These are phyloP conservation scores for Fusarium scirpi DNA, from an alignment of 2,329 filamentous ascomycete genomes.

Conservation along the genomic window DNA sequence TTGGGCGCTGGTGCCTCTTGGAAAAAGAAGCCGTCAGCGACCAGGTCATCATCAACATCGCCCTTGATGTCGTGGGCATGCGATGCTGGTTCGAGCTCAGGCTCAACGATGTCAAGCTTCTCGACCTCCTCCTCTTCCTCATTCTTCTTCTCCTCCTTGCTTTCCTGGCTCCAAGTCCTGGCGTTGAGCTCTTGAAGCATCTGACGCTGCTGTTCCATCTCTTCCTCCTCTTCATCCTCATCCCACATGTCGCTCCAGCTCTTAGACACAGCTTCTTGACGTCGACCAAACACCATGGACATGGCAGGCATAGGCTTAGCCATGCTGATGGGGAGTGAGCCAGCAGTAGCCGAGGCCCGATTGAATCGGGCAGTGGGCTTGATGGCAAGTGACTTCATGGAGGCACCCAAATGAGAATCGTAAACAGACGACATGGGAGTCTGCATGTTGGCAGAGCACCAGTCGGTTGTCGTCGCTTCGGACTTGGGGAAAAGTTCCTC, in stretches of 20 bases:
- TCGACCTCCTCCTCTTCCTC: conserved; percentile 38
- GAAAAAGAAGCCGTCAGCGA: conserved; percentile 79
- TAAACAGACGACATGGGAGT: conserved; percentile 86
- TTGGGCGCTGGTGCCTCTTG: conserved; percentile 68
- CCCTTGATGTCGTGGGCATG: conserved; percentile 54
- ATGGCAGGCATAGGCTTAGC: conserved; percentile 81
- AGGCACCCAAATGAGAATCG: conserved; percentile 83
- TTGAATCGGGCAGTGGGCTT: conserved; percentile 54
- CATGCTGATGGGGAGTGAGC: conserved; percentile 82
- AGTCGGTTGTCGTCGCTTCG: conserved; percentile 75
- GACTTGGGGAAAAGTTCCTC: conserved; percentile 90
- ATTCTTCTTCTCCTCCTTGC: conserved; percentile 56
- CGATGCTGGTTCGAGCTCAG: conserved; percentile 28
- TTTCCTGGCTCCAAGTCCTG: conserved; percentile 83
- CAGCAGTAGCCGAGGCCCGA: conserved; percentile 70
- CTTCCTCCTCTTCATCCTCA: conserved; percentile 82
- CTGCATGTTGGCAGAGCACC: conserved; percentile 81
- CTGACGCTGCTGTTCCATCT: conserved; percentile 66
- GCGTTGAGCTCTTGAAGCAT: conserved; percentile 75
- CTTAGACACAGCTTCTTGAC: conserved; percentile 87
- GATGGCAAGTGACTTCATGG: conserved; percentile 79
- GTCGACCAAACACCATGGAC: conserved; percentile 82
- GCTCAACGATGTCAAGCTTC: conserved; percentile 37
- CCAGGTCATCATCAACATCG: conserved; percentile 72
- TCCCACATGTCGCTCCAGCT: conserved; percentile 99